phyloP scores from a whole-genome alignment of 2,329 filamentous ascomycete species.

The Nigrospora sphaerica region DNA sequence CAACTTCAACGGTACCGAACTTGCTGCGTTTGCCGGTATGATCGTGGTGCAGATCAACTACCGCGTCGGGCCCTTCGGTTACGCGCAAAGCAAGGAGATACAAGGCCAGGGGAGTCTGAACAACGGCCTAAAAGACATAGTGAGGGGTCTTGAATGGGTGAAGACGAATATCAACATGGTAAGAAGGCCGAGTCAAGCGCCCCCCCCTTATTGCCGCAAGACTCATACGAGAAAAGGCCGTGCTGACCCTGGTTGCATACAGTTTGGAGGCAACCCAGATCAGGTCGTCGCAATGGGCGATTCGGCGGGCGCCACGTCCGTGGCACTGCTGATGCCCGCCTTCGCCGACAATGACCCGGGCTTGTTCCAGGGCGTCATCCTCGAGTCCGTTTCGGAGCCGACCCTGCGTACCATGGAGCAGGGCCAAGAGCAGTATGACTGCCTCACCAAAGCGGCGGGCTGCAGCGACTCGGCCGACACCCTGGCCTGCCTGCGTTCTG shows the following conservation, averaged over 20 bases:
- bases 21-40: constrained; percentile 49
- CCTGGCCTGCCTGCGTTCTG: constrained; percentile 33
- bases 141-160: constrained; percentile 60
- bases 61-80: constrained; percentile 64
- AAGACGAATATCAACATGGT: constrained; percentile 45
- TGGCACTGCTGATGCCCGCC: constrained; percentile 51
- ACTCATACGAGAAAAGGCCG: no score
- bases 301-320: constrained; percentile 56
- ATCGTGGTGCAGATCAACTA: constrained; percentile 70
- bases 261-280: constrained; percentile 60
- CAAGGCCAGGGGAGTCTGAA: constrained; percentile 38
- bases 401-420: constrained; percentile 31
- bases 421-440: constrained; percentile 39
- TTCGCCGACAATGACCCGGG: constrained; percentile 36
- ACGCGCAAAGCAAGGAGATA: constrained; percentile 50
- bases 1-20: constrained; percentile 50
- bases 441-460: constrained; percentile 29
- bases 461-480: constrained; percentile 24
- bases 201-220: neutral
- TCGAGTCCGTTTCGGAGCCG: constrained; percentile 38
- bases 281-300: constrained; percentile 60
- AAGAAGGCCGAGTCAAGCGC: no score
- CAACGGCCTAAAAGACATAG: constrained; percentile 61
- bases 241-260: constrained; percentile 2
- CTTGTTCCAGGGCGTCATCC: constrained; percentile 38